phyloP scores from a whole-genome alignment of 257 asterid species.

The Misopates orontium region DNA sequence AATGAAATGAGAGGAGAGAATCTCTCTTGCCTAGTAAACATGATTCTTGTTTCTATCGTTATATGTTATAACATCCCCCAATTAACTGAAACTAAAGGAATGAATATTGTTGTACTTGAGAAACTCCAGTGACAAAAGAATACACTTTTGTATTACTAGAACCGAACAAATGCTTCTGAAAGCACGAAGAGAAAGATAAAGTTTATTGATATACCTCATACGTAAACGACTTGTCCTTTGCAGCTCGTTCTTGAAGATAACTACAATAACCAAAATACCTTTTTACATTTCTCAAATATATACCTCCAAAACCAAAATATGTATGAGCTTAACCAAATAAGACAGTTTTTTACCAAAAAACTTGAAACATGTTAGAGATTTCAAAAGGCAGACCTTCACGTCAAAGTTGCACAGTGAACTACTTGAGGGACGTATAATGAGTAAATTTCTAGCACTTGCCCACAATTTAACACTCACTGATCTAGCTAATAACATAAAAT shows the following conservation, averaged over 20 bases:
- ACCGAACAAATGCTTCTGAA: neutral
- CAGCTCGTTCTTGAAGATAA: constrained; percentile 82
- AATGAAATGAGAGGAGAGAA: too few relatives aligned
- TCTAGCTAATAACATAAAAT: neutral
- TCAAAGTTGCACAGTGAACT: neutral
- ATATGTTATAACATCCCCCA: too few relatives aligned
- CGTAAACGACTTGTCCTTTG: constrained; percentile 71
- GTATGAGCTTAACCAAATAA: too few relatives aligned
- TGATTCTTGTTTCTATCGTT: too few relatives aligned
- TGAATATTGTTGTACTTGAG: neutral
- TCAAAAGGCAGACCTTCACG: neutral
- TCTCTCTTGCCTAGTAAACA: too few relatives aligned
- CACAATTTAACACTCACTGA: neutral
- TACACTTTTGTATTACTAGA: neutral
- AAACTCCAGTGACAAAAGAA: neutral
- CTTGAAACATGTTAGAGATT: constrained; percentile 16
- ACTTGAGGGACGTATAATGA: neutral
- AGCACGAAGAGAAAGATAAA: constrained; percentile 1
- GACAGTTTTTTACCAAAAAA: neutral
- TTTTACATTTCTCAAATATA: neutral
- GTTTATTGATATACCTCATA: constrained; percentile 64
- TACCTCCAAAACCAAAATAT: neutral
- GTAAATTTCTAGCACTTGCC: neutral
- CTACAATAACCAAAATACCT: constrained; percentile 39
- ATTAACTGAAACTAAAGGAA: too few relatives aligned